Base-by-base conservation (phyloP, 768 basidiomycete genomes). In the Hortiboletus campestris region DNA sequence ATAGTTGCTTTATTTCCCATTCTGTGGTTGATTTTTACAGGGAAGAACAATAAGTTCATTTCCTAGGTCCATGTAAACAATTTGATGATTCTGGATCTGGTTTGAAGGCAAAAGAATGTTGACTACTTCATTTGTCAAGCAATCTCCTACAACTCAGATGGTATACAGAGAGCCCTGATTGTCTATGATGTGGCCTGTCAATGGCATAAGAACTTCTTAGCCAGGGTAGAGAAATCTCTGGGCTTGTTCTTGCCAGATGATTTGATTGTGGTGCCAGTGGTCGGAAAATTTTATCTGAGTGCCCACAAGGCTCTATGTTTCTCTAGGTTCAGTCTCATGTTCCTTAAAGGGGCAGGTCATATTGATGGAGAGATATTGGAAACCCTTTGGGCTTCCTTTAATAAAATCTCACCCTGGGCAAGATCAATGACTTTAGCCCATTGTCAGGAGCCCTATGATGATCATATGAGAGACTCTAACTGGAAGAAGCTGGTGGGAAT, bases 321-420 rank as follows among this genome's bases (percentile, higher is more conserved):
- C 9, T 39, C 63, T 3, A 43, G 65, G 0, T 76, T 65, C 22
- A 64, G 34, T 6, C 34, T 52, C 0, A 43, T 55, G 53, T 76
- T 11, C 42, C 39, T 2, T 8, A 17, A 22, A 11, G 73, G 74
- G 0, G 61, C 58, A 0, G 68, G 71, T 0, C 58, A 70, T 9
- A 42, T 72, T 0, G 70, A 73, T 44, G 70, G 72, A 0, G 70
- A 76, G 40, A 72, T 75, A 3, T 29, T 76, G 9, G 74, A 75
- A 34, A 71, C 69, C 0, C 42, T 76, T 0, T 76, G 74, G 74
- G 51, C 64, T 0, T 29, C 53, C 0, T 52, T 75, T 0, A 75
- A 76, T 35, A 56, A 66, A 3, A 61, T 70, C 0, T 67, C 69
- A 0, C 31, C 61, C 0, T 67, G 61, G 10, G 64, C 66, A 0